A percentile compares a stretch with the other conserved stretches of the same genome.
Conservation (phyloP, 225 moss, liverwort and hornwort species). For the Rhytidiadelphus loreus region DNA sequence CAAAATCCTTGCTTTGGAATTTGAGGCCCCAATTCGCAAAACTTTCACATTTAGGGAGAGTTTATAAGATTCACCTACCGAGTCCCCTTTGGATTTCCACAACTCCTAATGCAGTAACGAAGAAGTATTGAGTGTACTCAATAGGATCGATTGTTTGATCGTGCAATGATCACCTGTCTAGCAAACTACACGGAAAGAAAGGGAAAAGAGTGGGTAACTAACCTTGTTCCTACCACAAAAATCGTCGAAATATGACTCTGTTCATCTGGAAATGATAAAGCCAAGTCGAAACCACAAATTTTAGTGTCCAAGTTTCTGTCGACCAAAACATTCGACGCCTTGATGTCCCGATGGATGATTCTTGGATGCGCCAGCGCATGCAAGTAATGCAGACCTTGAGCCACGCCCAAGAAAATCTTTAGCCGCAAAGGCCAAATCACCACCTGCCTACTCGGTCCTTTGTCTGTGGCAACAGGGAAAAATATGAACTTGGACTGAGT, state of each 20-base stretch:
- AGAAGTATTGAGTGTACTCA: background rate
- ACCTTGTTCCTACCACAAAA: background rate
- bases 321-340: background rate
- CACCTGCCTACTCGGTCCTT: background rate
- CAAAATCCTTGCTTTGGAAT: background rate
- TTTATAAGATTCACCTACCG: background rate
- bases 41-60: no score
- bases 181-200: background rate
- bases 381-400: background rate
- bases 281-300: background rate
- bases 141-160: background rate
- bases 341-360: background rate
- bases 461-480: background rate
- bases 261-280: background rate
- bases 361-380: background rate
- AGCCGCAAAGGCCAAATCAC: background rate
- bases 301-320: background rate
- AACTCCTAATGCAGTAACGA: background rate
- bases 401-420: background rate
- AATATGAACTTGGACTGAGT: background rate
- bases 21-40: no score
- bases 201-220: background rate
- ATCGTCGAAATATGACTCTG: accelerated
- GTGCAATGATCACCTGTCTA: background rate
- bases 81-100: background rate